Base-by-base conservation (phyloP, 116 monocot genomes). In the Phalaenopsis hybrid region DNA sequence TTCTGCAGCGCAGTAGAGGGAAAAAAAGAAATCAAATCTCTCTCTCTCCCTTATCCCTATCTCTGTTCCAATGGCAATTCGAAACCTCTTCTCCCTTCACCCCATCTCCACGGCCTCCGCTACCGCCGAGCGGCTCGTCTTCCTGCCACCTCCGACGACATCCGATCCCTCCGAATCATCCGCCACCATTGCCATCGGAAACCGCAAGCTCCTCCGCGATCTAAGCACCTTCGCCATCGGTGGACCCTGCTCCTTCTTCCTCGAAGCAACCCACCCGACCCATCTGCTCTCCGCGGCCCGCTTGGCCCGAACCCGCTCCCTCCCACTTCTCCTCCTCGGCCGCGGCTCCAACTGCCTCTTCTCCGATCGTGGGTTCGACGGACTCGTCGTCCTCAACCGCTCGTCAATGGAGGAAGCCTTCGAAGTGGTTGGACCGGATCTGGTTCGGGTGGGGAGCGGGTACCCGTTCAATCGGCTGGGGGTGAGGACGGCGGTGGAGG, bases 331-430 rank as follows among this genome's bases (percentile, higher is more conserved):
- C 9, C 46, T 89, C 18, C 20, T 86, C 23, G 89, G 89, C 13
- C 84, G 78, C 11, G 86, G 89, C 13, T 89, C 89, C 52, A 89
- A 89, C 63, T 89, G 86, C 79, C 79, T 89, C 57, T 89, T 86
- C 74, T 86, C 86, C 17, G 86, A 86, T 79, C 80, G 78, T 0
- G 89, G 89, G 4, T 86, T 86, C 70, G 84, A 86, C 49, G 86
- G 86, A 11, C 67, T 86, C n/a, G 86, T 89, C 17, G 51, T 89
- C 31, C 78, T 84, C 23, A 89, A 86, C 82, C 80, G 84, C 13
- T 75, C 75, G 11, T 25, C 86, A 18, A 76, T 82, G 16, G 84
- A 82, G 80, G 68, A 79, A 5, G 25, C 78, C 13, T 80, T 55
- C 11, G 76, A 81, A 4, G 52, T 50, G 43, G 25, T 73, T 11